phyloP scores from a whole-genome alignment of 495 filamentous ascomycete species.

The Sphaerosporella brunnea region DNA sequence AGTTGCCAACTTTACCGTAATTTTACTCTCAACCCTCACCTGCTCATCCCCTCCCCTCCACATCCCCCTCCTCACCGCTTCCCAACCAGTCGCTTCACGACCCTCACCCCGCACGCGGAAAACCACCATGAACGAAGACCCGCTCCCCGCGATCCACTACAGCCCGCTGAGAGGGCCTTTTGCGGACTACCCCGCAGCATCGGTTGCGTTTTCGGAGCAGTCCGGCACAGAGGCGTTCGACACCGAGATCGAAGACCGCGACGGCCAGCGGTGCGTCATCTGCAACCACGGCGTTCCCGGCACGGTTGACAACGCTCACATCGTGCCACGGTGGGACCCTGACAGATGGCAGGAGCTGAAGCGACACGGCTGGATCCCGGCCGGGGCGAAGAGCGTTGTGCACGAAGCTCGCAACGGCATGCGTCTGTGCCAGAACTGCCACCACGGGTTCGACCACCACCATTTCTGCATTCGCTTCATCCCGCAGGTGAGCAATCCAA shows the following conservation, averaged over 20 bases:
- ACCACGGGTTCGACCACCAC: neutral
- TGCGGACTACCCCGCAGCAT: no score
- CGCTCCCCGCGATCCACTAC: no score
- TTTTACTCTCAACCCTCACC: no score
- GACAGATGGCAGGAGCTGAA: neutral
- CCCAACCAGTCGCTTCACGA: no score
- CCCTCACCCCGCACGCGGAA: no score
- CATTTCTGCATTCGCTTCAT: neutral
- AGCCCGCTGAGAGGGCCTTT: no score
- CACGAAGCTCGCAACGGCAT: conserved; percentile 1
- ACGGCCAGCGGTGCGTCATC: neutral
- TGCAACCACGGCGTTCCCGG: neutral
- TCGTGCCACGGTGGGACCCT: neutral
- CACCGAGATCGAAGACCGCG: neutral
- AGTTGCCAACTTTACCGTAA: no score
- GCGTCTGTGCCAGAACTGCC: conserved; percentile 2
- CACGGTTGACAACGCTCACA: neutral
- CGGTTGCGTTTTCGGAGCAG: no score
- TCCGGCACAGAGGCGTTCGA: neutral
- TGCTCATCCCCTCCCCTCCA: no score
- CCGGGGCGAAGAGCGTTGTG: neutral
- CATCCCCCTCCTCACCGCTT: no score
- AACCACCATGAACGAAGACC: no score
- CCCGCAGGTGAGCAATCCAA: neutral
- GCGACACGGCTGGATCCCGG: neutral